Evolutionary conservation across 2,329 filamentous ascomycete species (phyloP), one percentile per base, ranked within the genome.

Genomic region (Fusarium sp.): DNA sequence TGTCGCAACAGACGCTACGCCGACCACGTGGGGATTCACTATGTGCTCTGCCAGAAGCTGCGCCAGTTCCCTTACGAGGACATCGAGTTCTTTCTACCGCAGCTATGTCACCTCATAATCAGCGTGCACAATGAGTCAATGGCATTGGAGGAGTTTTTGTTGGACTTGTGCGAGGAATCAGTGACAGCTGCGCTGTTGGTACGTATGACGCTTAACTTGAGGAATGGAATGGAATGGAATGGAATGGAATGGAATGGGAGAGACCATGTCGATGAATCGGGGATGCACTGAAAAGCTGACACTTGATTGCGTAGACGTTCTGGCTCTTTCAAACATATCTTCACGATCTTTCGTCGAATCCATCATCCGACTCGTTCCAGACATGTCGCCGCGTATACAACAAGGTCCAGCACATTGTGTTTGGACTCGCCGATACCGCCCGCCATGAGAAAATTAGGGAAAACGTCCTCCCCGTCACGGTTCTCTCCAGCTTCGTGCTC

Each of bases 251-350:
- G n/a, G n/a, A n/a, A n/a, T 65, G 36, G 39, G 42, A 12, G 31
- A 6, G 44, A 25, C 26, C 39, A 41, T 24, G n/a, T 50, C 34
- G 41, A 46, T 38, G 15, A 28, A 60, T 15, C 44, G 22, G 26
- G 28, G 36, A 19, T 11, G 39, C 24, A 19, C 22, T 46, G 43
- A 28, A 44, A 35, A 48, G 61, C 63, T 69, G 65, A 75, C 70
- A 35, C 32, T 54, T 44, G 28, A 7, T 8, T 40, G 29, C 19
- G 22, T 42, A 95, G 91, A 94, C 91, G 32, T 95, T 95, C 77
- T 95, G 91, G 91, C 84, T 95, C 47, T 93, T 95, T 76, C 91
- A 95, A 78, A 94, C 91, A 5, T 93, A 95, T 73, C 85, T 95
- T 28, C 89, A 91, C 80, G 92, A 95, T 74, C 86, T 95, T 61